Evolutionary conservation across 345 rosid species (phyloP).

Genomic region (Nephelium lappaceum): DNA sequence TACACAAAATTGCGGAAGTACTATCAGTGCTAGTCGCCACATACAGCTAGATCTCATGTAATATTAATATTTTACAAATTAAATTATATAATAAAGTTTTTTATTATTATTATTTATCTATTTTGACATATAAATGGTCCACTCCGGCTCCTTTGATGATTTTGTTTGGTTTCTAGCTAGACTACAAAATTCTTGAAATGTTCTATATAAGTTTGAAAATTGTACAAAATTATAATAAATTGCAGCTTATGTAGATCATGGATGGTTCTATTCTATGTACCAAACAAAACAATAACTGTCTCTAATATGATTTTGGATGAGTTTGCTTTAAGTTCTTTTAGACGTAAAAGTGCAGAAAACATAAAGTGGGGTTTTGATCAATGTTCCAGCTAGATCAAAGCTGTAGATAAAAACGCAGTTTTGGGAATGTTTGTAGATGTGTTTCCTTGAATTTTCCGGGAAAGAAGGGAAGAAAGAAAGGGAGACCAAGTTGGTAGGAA

Average conservation of each 20-base stretch:
- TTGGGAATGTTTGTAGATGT: not conserved
- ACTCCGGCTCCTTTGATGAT: not conserved
- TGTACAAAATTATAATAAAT: too few relatives aligned
- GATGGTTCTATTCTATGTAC: not conserved
- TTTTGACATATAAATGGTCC: constrained; percentile 2
- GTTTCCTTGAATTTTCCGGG: constrained; percentile 2
- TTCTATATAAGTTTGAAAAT: not conserved
- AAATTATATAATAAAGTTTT: too few relatives aligned
- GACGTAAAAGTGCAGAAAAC: too few relatives aligned
- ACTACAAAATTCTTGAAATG: constrained; percentile 5
- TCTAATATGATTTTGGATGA: not conserved
- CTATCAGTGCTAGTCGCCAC: constrained; percentile 13
- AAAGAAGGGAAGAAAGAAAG: not conserved
- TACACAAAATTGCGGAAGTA: not conserved
- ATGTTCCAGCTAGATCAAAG: constrained; percentile 7
- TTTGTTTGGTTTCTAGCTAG: not conserved
- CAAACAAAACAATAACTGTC: not conserved
- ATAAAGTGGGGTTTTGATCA: not conserved
- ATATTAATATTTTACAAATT: too few relatives aligned
- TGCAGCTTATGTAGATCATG: too few relatives aligned
- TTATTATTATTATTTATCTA: too few relatives aligned
- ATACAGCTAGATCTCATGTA: not conserved
- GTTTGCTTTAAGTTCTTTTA: not conserved
- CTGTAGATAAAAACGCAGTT: not conserved
- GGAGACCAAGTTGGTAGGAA: not conserved